phyloP scores from a whole-genome alignment of 371 early-diverging fungal species.

The Mucor velutinosus region DNA sequence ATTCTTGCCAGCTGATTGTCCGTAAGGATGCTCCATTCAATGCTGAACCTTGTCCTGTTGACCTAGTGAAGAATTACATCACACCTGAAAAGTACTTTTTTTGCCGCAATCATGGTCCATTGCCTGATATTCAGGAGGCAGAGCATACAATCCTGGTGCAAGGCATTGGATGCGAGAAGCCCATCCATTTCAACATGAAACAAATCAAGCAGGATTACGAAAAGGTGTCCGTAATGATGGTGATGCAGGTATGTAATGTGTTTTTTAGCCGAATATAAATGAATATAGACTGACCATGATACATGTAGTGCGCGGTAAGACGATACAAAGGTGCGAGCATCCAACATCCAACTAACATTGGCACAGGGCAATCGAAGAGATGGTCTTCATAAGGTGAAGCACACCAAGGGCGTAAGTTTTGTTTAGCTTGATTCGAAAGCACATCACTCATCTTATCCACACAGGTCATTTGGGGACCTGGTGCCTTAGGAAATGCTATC shows the following conservation, averaged over 20 bases:
- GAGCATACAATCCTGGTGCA: conserved; percentile 46
- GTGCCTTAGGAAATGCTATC: conserved; percentile 77
- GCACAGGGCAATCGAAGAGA: conserved; percentile 78
- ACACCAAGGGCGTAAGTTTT: conserved; percentile 66
- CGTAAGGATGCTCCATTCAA: conserved; percentile 59
- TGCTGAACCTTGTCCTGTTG: conserved; percentile 54
- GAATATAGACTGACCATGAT: neutral
- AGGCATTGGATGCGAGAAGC: conserved; percentile 19
- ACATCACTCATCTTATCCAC: neutral
- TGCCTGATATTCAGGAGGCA: conserved; percentile 67
- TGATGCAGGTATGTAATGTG: conserved; percentile 43
- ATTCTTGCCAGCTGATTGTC: conserved; percentile 27
- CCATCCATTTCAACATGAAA: conserved; percentile 31
- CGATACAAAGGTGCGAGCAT: neutral
- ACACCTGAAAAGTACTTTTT: conserved; percentile 60
- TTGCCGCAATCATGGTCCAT: conserved; percentile 85
- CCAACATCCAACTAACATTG: neutral
- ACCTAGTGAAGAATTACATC: conserved; percentile 54
- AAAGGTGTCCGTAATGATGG: conserved; percentile 39
- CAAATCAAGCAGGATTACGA: conserved; percentile 49
- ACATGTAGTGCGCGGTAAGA: conserved; percentile 29
- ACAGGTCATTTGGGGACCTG: conserved; percentile 76
- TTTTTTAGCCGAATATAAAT: neutral
- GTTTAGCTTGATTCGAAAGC: neutral
- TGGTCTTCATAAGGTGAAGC: conserved; percentile 76